A percentile compares a stretch with the other conserved stretches of the same genome.
phyloP scores from a whole-genome alignment of 441 rosid species.

The Aquilaria agallochum region DNA sequence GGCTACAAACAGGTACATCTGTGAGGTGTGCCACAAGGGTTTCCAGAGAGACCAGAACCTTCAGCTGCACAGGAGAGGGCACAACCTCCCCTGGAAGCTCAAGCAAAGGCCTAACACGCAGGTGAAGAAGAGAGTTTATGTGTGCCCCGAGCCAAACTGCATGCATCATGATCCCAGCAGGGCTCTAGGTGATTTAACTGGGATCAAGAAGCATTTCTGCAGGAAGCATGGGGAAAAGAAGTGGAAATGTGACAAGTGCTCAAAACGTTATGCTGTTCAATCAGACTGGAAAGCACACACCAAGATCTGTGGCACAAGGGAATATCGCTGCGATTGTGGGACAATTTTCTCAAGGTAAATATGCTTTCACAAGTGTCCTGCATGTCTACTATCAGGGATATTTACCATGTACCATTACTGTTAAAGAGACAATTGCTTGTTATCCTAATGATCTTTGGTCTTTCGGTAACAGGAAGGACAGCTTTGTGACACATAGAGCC shows the following conservation, averaged over 20 bases:
- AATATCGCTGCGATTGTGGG: constrained; percentile 61
- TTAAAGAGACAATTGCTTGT: neutral
- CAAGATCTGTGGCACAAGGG: constrained; percentile 61
- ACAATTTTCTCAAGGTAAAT: constrained; percentile 55
- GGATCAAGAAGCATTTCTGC: constrained; percentile 63
- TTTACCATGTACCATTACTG: neutral
- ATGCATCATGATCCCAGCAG: constrained; percentile 60
- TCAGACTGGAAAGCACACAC: constrained; percentile 69
- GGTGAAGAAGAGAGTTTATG: constrained; percentile 50
- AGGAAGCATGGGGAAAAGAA: constrained; percentile 68
- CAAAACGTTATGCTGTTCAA: constrained; percentile 57
- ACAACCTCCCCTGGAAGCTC: constrained; percentile 72
- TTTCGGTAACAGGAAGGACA: constrained; percentile 43
- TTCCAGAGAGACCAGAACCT: constrained; percentile 66
- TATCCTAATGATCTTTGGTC: too few relatives aligned
- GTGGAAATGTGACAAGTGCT: constrained; percentile 68
- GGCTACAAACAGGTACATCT: constrained; percentile 61
- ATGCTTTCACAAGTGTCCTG: neutral
- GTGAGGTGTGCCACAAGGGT: constrained; percentile 64
- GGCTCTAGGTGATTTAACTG: constrained; percentile 60
- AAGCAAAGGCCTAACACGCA: constrained; percentile 49
- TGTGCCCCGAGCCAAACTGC: constrained; percentile 57
- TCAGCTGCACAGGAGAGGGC: constrained; percentile 68
- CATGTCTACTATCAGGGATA: neutral
- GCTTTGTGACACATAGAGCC: constrained; percentile 61